phyloP scores from a whole-genome alignment of 192 early-diverging fungal species.

The Linnemannia elongata region DNA sequence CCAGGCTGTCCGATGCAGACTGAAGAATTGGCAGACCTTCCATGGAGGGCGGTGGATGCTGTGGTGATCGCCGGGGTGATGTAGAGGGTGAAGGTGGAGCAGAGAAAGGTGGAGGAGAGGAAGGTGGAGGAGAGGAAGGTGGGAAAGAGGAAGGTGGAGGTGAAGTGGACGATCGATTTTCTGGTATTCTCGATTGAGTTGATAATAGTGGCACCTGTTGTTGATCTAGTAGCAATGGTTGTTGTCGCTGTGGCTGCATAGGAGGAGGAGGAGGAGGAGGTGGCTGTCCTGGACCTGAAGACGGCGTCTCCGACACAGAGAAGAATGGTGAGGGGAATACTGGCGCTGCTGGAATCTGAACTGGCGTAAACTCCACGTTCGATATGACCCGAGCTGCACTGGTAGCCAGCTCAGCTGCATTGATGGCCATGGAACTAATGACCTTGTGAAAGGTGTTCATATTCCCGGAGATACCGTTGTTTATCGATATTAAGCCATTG shows the following conservation, averaged over 20 bases:
- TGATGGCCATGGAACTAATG: background rate
- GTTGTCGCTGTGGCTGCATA: background rate
- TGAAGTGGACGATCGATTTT: background rate
- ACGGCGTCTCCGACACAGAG: background rate
- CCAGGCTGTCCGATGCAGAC: background rate
- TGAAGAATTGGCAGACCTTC: background rate
- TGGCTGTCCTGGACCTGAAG: background rate
- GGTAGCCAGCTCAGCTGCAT: background rate
- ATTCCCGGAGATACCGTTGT: background rate
- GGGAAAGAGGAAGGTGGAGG: background rate
- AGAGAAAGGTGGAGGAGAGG: constrained; percentile 10
- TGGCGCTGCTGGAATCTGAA: background rate
- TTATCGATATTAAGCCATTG: constrained; percentile 9
- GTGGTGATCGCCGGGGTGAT: background rate
- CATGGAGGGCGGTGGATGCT: background rate
- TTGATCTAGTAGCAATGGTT: background rate
- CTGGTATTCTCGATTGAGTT: background rate
- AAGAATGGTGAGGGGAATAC: too few species aligned
- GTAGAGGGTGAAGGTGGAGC: background rate
- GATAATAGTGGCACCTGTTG: background rate
- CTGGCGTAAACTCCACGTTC: background rate
- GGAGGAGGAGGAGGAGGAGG: background rate
- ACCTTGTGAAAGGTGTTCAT: background rate
- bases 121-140: background rate
- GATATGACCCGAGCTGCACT: constrained; percentile 1